phyloP scores from a whole-genome alignment of 768 basidiomycete species.

The Dentipellis fragilis region DNA sequence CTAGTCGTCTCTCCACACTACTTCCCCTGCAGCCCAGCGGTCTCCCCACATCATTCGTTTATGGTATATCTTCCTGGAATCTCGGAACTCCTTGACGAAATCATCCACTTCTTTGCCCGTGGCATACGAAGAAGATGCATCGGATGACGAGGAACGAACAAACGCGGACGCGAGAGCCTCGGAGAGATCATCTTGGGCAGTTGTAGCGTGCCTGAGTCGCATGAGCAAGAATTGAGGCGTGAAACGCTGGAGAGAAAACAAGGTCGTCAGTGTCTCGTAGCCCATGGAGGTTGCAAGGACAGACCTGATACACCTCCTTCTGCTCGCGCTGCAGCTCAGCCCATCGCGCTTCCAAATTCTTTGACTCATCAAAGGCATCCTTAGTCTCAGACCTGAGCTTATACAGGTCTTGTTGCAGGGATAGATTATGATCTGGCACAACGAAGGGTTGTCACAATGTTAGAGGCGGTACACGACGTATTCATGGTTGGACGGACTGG shows the following conservation, averaged over 20 bases:
- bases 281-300: not conserved
- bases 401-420: slow-evolving; percentile 68
- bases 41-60: slow-evolving; percentile 88
- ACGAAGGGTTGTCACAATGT: slow-evolving; percentile 3
- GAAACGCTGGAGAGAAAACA: slow-evolving; percentile 45
- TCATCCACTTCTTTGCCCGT: slow-evolving; percentile 61
- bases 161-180: slow-evolving; percentile 81
- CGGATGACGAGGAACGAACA: slow-evolving; percentile 39
- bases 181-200: slow-evolving; percentile 82
- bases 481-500: slow-evolving; percentile 42
- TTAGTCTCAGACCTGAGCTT: slow-evolving; percentile 73
- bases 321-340: slow-evolving; percentile 84
- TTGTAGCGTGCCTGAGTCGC: slow-evolving; percentile 79
- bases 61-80: slow-evolving; percentile 82
- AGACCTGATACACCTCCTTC: slow-evolving; percentile 78
- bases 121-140: slow-evolving; percentile 6
- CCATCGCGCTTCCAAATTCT: slow-evolving; percentile 73
- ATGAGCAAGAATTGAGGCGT: slow-evolving; percentile 82
- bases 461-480: not conserved
- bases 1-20: slow-evolving; percentile 73
- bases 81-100: slow-evolving; percentile 84
- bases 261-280: not conserved
- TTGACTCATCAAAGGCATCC: slow-evolving; percentile 81
- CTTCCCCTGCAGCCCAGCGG: slow-evolving; percentile 77
- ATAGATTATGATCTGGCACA: slow-evolving; percentile 57